Base-by-base conservation (phyloP, 2,329 filamentous ascomycete species). In the Acephala macrosclerotiorum region DNA sequence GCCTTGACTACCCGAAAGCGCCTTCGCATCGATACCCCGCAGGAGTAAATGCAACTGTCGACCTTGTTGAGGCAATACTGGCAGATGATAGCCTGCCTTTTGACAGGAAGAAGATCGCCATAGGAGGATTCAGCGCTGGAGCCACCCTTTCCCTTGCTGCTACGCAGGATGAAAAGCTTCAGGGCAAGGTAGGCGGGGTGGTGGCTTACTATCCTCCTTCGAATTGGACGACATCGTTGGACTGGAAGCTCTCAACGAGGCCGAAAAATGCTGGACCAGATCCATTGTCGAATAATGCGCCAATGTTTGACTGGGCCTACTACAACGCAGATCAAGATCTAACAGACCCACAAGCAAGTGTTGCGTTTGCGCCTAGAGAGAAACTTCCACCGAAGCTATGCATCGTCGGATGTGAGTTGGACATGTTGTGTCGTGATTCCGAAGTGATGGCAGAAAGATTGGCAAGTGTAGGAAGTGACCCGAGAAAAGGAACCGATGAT, bases 121-220 rank as follows among this genome's bases (percentile, higher is more conserved):
- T 86, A 1, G 79, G 76, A 1, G 84, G 84, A n/a, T 85, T 82
- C 75, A 83, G 81, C 40, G 83, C 84, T 0, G 84, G 85, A 18
- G 85, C 79, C 1, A 85, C 84, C 71, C 76, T 87, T 0, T 72
- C 80, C 0, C 75, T 86, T 0, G 74, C 78, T 1, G 79, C 78
- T 0, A 72, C 77, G n/a, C 82, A 84, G 69, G 72, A 82, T 12
- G 75, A 77, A 0, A 59, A 53, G 42, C 68, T 84, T 18, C 62
- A 64, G 33, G 61, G 64, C 16, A 68, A 65, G 33, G 65, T 80
- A 11, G 67, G 72, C 16, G 83, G 80, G 0, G 75, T 80, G 0
- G 73, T 84, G 11, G 77, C 80, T 1, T 75, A 83, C 42, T 67
- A 64, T 65, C 80, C 83, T 1, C 74, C 80, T 2, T 72, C 79